phyloP scores from a whole-genome alignment of 441 rosid species.

The Raphanus hybrid region DNA sequence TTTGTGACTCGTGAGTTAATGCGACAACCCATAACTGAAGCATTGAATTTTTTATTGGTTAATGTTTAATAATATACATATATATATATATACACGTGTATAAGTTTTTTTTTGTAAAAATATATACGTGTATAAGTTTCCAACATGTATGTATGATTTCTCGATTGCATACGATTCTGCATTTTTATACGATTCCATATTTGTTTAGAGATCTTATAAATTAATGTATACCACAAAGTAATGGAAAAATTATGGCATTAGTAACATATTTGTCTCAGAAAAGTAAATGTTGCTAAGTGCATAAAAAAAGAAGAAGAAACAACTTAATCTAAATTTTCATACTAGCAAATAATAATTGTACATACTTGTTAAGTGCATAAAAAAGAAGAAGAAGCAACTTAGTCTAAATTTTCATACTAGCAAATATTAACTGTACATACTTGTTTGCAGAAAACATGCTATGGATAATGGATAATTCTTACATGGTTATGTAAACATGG shows the following conservation, averaged over 20 bases:
- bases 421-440: too few species aligned
- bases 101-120: too few species aligned
- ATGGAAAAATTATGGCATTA: not conserved
- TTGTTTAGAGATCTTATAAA: not conserved
- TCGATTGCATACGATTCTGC: not conserved
- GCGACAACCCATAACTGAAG: not conserved
- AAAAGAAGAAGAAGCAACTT: too few species aligned
- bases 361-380: too few species aligned
- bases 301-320: not conserved
- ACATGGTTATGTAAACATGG: not conserved
- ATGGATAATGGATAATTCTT: not conserved
- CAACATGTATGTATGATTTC: not conserved
- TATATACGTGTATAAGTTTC: not conserved
- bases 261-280: not conserved
- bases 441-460: not conserved
- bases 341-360: not conserved
- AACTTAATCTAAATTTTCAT: not conserved
- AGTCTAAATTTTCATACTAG: too few species aligned
- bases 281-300: not conserved
- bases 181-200: not conserved
- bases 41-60: not conserved
- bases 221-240: not conserved
- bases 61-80: not conserved
- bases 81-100: not conserved
- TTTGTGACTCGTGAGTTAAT: constrained; percentile 32